Percentiles rank a stretch among this genome's conserved stretches.
Evolutionary conservation across 2,329 filamentous ascomycete genomes (phyloP).

Genomic region (Fragosphaeria purpurea): DNA sequence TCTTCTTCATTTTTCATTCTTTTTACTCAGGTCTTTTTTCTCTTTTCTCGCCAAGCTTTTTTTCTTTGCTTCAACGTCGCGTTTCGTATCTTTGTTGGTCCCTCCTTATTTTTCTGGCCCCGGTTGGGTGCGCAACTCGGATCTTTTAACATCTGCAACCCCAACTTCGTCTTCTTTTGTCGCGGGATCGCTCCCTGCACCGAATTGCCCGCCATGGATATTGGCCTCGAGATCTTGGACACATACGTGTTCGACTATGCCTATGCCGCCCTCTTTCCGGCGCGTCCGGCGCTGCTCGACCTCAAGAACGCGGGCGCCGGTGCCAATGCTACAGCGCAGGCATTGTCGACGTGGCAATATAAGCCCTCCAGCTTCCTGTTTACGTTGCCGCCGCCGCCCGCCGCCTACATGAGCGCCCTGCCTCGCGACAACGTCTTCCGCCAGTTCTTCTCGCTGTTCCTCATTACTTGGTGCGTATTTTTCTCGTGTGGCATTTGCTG

Average conservation of each 20-base stretch:
- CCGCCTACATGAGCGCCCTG: slow-evolving; percentile 71
- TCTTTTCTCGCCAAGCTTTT: background rate
- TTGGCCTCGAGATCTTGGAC: slow-evolving; percentile 79
- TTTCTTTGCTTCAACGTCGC: background rate
- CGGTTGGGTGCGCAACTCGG: background rate
- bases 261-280: slow-evolving; percentile 64
- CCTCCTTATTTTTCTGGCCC: background rate
- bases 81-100: background rate
- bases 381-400: slow-evolving; percentile 57
- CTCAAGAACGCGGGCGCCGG: slow-evolving; percentile 31
- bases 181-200: background rate
- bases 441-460: slow-evolving; percentile 64
- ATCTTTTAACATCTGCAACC: background rate
- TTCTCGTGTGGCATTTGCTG: background rate
- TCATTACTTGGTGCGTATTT: slow-evolving; percentile 68
- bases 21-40: background rate
- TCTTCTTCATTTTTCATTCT: background rate
- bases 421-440: slow-evolving; percentile 67
- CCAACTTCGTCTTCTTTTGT: background rate
- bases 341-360: slow-evolving; percentile 56
- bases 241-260: slow-evolving; percentile 70
- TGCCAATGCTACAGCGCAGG: slow-evolving; percentile 44
- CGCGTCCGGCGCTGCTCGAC: slow-evolving; percentile 42
- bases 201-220: slow-evolving; percentile 56
- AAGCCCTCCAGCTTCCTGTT: slow-evolving; percentile 64